These are phyloP conservation scores for Gnaphalium uliginosum DNA, from an alignment of 129 eudicot species.

Conservation along the genomic window DNA sequence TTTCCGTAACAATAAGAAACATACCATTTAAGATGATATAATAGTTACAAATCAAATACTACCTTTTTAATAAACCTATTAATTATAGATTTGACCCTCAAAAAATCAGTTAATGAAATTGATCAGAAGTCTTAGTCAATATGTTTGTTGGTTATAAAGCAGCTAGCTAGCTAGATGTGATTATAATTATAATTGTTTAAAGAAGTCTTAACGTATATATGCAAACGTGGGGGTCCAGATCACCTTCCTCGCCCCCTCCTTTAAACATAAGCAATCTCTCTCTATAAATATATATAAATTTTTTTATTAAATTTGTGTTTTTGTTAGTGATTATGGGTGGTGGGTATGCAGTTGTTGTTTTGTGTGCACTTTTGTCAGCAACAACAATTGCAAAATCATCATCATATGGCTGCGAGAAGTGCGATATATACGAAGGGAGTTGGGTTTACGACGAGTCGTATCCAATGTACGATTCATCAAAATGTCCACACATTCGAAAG, in stretches of 20 bases:
- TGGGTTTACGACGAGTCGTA: slow-evolving; percentile 52
- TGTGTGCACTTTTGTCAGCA: slow-evolving; percentile 19
- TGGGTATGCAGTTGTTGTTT: slow-evolving; percentile 22
- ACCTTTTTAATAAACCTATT: not conserved
- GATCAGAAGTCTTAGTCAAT: not conserved
- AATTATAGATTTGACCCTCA: not conserved
- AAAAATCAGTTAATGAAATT: not conserved
- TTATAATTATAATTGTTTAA: not conserved
- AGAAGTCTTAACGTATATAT: not conserved
- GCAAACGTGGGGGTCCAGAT: slow-evolving; percentile 29
- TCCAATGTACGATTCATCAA: slow-evolving; percentile 52
- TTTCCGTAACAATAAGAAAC: not conserved
- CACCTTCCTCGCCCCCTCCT: slow-evolving; percentile 6
- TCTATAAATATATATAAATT: not conserved
- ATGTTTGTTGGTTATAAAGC: not conserved
- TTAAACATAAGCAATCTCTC: not conserved
- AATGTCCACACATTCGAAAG: slow-evolving; percentile 51
- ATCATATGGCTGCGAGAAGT: slow-evolving; percentile 9
- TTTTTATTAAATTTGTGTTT: not conserved
- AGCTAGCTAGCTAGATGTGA: not conserved
- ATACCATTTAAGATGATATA: not conserved
- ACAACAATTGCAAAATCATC: not conserved
- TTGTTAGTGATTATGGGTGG: slow-evolving; percentile 5
- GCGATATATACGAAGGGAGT: slow-evolving; percentile 51
- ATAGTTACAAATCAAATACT: not conserved